These are phyloP conservation scores for Claviceps fusiformis DNA, from an alignment of 2,329 filamentous ascomycete genomes.

Conservation along the genomic window DNA sequence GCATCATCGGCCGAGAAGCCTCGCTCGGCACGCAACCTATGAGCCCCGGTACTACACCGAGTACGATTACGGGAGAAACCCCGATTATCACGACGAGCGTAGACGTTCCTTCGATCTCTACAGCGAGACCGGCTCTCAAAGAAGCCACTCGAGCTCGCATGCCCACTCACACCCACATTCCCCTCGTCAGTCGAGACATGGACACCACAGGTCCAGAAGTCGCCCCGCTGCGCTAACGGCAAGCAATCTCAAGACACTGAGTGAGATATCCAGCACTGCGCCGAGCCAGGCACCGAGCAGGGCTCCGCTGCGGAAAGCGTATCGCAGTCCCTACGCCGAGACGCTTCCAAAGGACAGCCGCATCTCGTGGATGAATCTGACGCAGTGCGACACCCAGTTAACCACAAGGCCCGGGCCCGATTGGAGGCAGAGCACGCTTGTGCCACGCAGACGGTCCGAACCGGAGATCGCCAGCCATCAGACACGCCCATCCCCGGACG, in stretches of 20 bases:
- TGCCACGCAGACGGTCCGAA: slow-evolving; percentile 26
- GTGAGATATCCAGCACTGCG: slow-evolving; percentile 35
- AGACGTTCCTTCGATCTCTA: slow-evolving; percentile 15
- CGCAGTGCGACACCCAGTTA: slow-evolving; percentile 16
- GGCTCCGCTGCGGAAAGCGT: slow-evolving; percentile 12
- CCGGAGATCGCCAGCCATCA: slow-evolving; percentile 18
- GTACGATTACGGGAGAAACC: slow-evolving; percentile 14
- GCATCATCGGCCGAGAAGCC: slow-evolving; percentile 1
- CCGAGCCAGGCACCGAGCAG: slow-evolving; percentile 27
- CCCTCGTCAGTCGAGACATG: slow-evolving; percentile 11
- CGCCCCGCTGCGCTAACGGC: slow-evolving; percentile 34
- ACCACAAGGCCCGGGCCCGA: slow-evolving; percentile 5
- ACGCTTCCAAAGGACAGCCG: slow-evolving; percentile 28
- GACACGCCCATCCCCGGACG: slow-evolving; percentile 7
- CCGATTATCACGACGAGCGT: slow-evolving; percentile 21
- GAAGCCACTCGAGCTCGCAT: slow-evolving; percentile 24
- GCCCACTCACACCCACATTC: slow-evolving; percentile 13
- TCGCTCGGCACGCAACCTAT: background rate
- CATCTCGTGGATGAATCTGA: slow-evolving; percentile 21
- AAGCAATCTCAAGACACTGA: slow-evolving; percentile 38
- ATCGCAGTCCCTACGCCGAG: slow-evolving; percentile 23
- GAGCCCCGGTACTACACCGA: slow-evolving; percentile 16
- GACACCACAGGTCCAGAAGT: slow-evolving; percentile 16
- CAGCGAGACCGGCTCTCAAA: slow-evolving; percentile 28
- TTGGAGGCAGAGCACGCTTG: slow-evolving; percentile 10